Evolutionary conservation across 1,284 basidiomycete species (phyloP).

Genomic region (Porogramme epimiltina): DNA sequence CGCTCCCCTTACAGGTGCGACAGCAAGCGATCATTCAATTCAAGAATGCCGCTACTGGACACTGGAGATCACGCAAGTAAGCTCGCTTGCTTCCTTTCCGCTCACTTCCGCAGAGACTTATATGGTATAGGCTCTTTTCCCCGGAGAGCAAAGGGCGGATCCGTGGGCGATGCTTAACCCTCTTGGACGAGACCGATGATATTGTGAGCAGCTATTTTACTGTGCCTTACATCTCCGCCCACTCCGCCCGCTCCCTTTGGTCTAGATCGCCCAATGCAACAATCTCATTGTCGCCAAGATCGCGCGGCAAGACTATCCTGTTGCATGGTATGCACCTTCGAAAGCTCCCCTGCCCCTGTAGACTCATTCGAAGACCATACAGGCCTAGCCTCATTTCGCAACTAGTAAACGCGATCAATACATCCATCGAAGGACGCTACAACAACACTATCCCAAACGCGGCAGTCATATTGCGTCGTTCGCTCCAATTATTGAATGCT

Average conservation of each 20-base stretch:
- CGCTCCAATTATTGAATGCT: constrained; percentile 61
- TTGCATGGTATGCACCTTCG: constrained; percentile 49
- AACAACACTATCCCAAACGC: constrained; percentile 42
- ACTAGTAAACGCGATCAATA: constrained; percentile 56
- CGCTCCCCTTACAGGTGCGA: constrained; percentile 62
- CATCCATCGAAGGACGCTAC: constrained; percentile 51
- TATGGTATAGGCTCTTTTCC: constrained; percentile 53
- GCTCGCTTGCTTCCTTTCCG: not conserved
- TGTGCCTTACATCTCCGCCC: not conserved
- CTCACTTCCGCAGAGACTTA: not conserved
- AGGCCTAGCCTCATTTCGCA: constrained; percentile 69
- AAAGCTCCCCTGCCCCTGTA: too few relatives aligned
- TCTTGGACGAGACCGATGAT: constrained; percentile 75
- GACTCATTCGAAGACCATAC: not conserved
- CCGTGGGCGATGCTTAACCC: constrained; percentile 57
- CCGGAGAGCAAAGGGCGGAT: constrained; percentile 66
- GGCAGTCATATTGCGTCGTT: constrained; percentile 58
- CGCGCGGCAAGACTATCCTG: constrained; percentile 72
- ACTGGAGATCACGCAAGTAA: constrained; percentile 76
- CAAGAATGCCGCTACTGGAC: constrained; percentile 67
- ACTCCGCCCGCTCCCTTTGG: not conserved
- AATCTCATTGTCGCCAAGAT: constrained; percentile 70
- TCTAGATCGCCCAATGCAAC: constrained; percentile 74
- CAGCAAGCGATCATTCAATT: constrained; percentile 82
- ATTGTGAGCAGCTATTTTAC: constrained; percentile 43